Evolutionary conservation across 208 protist genomes (phyloP), one percentile per base, ranked within the genome.

Genomic region (Trypanosoma avium): DNA sequence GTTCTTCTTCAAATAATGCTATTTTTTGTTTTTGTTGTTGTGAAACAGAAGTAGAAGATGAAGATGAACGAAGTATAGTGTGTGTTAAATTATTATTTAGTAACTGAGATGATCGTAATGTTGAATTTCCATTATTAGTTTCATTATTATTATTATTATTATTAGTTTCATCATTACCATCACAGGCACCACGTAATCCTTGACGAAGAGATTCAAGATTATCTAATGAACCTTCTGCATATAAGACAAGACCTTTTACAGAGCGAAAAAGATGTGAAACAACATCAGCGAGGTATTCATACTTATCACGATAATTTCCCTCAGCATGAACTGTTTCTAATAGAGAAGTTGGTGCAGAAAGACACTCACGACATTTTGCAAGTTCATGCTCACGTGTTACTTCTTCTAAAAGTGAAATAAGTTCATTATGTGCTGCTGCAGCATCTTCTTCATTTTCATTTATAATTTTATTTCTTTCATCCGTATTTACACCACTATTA

Each of bases 341-440:
- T 8, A 90, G 60, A 29, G 73, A 67, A 5, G 60, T 64, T 15
- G 84, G 76, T 3, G 61, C 77, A 26, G 73, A 73, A 60, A 94
- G 76, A 35, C 74, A 81, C 45, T 81, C 72, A 10, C 81, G 71
- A 54, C 76, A 82, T 40, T 85, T 86, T 49, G 81, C 70, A 33
- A 94, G 73, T 63, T 94, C 88, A 35, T 82, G 67, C 40, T 94
- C 88, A 8, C 77, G 77, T 12, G 84, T 84, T 17, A 82, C 68
- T 17, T 82, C 70, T 45, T 92, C 82, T 15, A 94, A 73, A 21
- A 92, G 61, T 22, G 60, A 65, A 48, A 94, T 40, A 21, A 94
- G 72, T 67, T 88, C 84, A n/a, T 64, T 74, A 10, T 78, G 75
- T 0, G 80, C 77, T 27, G 79, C 73, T 48, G 66, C 46, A 3